Percentiles rank a stretch among this genome's conserved stretches.
Conservation (phyloP, 495 filamentous ascomycete genomes). For the Margaritispora aquatica region DNA sequence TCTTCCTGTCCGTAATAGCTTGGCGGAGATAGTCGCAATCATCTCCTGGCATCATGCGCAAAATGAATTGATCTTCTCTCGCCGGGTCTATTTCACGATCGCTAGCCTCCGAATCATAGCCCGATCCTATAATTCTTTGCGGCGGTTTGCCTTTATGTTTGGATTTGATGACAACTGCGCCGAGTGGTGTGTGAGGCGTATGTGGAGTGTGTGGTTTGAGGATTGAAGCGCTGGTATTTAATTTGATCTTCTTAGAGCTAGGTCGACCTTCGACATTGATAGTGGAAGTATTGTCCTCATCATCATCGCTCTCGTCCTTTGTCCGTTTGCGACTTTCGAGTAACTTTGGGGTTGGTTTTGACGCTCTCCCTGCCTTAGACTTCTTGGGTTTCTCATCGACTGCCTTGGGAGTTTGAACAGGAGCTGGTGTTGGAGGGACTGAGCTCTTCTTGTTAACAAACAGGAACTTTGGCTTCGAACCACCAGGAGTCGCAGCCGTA, state of each 20-base stretch:
- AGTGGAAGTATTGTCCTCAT: conserved; percentile 33
- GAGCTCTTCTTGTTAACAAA: conserved; percentile 36
- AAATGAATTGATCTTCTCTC: conserved; percentile 80
- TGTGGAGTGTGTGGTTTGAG: conserved; percentile 29
- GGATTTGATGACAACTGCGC: conserved; percentile 35
- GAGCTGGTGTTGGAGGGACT: conserved; percentile 33
- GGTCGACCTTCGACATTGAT: conserved; percentile 21
- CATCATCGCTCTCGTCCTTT: conserved; percentile 36
- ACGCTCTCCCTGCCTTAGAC: conserved; percentile 41
- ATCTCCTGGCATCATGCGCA: conserved; percentile 79
- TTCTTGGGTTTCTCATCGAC: conserved; percentile 27
- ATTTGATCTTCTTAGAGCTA: conserved; percentile 31
- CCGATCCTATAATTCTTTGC: conserved; percentile 64
- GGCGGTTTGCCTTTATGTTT: conserved; percentile 56
- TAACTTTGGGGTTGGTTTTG: conserved; percentile 41
- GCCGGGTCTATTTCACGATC: conserved; percentile 81
- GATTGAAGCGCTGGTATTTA: conserved; percentile 28
- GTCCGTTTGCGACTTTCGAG: conserved; percentile 30
- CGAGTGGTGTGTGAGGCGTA: conserved; percentile 31
- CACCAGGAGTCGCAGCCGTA: conserved; percentile 32
- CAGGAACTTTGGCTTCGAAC: conserved; percentile 41
- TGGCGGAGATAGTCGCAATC: conserved; percentile 77
- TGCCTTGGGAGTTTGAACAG: conserved; percentile 28
- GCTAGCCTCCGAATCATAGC: conserved; percentile 95
- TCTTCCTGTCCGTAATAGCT: conserved; percentile 61